Evolutionary conservation across 176 grass and related monocot species (phyloP), one percentile per base, ranked within the genome.

Genomic region (Dactylis glomerata): DNA sequence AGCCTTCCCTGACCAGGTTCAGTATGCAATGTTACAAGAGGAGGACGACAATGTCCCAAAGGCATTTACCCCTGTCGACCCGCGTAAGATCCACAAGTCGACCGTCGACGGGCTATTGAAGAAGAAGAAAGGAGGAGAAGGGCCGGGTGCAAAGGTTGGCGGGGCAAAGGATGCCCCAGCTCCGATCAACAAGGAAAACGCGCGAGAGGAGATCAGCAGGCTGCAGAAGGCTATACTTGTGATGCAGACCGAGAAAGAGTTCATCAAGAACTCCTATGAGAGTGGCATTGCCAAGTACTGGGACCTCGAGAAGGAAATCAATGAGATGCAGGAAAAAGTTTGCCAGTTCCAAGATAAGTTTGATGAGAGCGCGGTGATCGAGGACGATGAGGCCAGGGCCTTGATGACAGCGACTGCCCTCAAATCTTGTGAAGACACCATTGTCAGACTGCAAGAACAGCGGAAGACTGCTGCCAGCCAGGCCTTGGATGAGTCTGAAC

Each of bases 281-380:
- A 92, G 61, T 33, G 89, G 87, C 58, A 89, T 94, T 4, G 92
- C 89, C 8, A 94, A 87, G 58, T 91, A 92, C n/a, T 94, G 92
- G 92, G 89, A 94, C 31, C 90, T 94, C 72, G 92, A 94, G 74
- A 94, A 92, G 75, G 56, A 94, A 76, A 91, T 94, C 34, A 82
- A 85, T 14, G 92, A 92, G 1, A 89, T 83, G 84, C 92, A 94
- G 64, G 82, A 83, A 52, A 82, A 87, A 24, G 89, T 81, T 30
- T 89, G 87, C 57, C 75, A 82, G 37, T 82, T 92, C 19, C 92
- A 94, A 66, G 92, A 92, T 74, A 86, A 85, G 57, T 94, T 94
- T 28, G 80, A 91, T 4, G 89, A 88, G 42, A 89, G 87, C 5
- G 82, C 30, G 2, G 78, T 94, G 50, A 94, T 94, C 15, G 85